Base-by-base conservation (phyloP, 306 rosid species). In the Lagenaria siceraria region DNA sequence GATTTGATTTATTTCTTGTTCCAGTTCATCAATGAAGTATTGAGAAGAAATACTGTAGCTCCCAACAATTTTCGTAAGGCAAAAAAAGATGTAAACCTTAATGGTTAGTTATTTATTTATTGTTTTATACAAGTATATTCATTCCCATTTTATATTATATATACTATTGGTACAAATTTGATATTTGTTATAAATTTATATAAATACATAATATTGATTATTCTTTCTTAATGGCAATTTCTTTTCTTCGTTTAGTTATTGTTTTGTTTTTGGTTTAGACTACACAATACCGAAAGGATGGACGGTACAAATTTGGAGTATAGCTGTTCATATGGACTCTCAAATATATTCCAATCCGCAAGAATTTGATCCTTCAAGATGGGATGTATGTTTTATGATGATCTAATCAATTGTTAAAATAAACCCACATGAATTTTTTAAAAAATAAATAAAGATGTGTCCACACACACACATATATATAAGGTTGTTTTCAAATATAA, bases 251-350 rank as follows among this genome's bases (percentile, higher is more conserved):
- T 78, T 54, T 2, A 29, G 10, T 54, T 5, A 2, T 7, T 5
- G 52, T 78, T 80, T 33, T 51, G 0, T 51, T 0, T 55, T 55
- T 56, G 29, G 22, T 22, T 21, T 56, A 90, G 92, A 90, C 18
- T 88, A 83, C 53, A 80, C 80, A 0, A 84, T 88, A 79, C 89
- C 96, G 8, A 87, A 84, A 78, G 92, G 90, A 24, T 90, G 96
- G 96, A 86, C 82, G 73, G 82, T 90, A 12, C 43, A 83, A 25
- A 82, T 88, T 29, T 90, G 96, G 96, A 78, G 18, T 21, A 87
- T 87, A 80, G 89, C 83, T 4, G 84, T 88, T 77, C 96, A 88
- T 75, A 85, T 88, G 88, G 91, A 88, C 46, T 88, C 91, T 56
- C 85, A 88, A 78, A 79, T 11, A 73, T 88, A 87, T 64, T 14